A percentile compares a stretch with the other conserved stretches of the same genome.
Conservation (phyloP, 441 rosid genomes). For the Erodium texanum region DNA sequence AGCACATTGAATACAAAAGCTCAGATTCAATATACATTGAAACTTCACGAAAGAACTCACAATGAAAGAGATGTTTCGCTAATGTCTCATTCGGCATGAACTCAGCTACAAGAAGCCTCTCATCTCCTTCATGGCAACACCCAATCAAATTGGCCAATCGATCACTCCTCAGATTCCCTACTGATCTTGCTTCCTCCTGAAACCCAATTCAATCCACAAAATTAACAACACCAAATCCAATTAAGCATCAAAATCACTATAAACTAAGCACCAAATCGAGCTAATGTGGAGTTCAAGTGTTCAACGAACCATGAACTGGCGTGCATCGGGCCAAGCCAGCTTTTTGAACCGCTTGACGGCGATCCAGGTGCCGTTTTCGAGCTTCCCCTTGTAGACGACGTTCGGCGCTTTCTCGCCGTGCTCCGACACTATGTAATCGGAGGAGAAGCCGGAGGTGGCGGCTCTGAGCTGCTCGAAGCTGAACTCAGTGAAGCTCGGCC, state of each 20-base stretch:
- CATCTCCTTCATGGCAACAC: conserved; percentile 63
- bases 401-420: conserved; percentile 66
- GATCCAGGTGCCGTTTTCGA: conserved; percentile 43
- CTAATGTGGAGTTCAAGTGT: too few relatives aligned
- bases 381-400: conserved; percentile 31
- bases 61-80: conserved; percentile 69
- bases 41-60: conserved; percentile 18
- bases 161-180: conserved; percentile 52
- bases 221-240: not conserved
- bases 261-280: not conserved
- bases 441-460: conserved; percentile 48
- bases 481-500: conserved; percentile 19
- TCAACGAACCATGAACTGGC: conserved; percentile 50
- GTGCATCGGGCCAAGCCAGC: conserved; percentile 71
- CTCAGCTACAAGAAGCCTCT: conserved; percentile 63
- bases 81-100: conserved; percentile 69
- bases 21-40: not conserved
- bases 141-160: conserved; percentile 59
- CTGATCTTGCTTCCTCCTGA: conserved; percentile 43
- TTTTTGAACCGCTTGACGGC: conserved; percentile 62
- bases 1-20: not conserved
- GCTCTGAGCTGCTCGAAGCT: conserved; percentile 17
- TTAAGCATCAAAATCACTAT: not conserved
- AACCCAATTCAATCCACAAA: not conserved
- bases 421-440: conserved; percentile 51